Percentiles rank a stretch among this genome's conserved stretches.
These are phyloP conservation scores for Verticillium longisporum DNA, from an alignment of 2,329 filamentous ascomycete species.

Conservation along the genomic window DNA sequence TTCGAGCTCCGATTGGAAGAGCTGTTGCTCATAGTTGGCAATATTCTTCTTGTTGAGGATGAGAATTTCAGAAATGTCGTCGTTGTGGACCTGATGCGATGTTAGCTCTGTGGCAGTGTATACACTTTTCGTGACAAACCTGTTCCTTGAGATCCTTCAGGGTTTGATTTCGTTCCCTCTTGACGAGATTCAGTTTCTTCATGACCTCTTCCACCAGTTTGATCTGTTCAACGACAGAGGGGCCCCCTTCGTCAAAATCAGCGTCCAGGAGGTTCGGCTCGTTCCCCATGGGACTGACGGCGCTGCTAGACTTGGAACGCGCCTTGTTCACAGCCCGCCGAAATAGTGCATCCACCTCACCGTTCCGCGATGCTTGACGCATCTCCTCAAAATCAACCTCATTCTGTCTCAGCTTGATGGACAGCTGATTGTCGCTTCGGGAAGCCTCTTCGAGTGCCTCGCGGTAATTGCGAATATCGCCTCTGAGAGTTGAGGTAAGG, in stretches of 20 bases:
- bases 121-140: conserved; percentile 41
- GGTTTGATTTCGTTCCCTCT: conserved; percentile 84
- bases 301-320: conserved; percentile 56
- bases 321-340: conserved; percentile 79
- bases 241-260: conserved; percentile 75
- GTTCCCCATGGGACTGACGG: conserved; percentile 49
- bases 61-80: conserved; percentile 94
- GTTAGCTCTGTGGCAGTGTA: conserved; percentile 11
- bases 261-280: conserved; percentile 85
- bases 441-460: conserved; percentile 86
- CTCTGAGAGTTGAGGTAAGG: conserved; percentile 78
- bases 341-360: conserved; percentile 83
- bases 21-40: conserved; percentile 80
- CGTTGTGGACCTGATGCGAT: conserved; percentile 68
- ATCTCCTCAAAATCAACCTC: conserved; percentile 92
- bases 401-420: conserved; percentile 76
- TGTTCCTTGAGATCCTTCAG: conserved; percentile 97
- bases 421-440: conserved; percentile 77
- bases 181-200: conserved; percentile 85
- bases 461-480: conserved; percentile 80
- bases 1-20: conserved; percentile 95
- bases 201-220: conserved; percentile 80
- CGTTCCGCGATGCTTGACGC: conserved; percentile 78
- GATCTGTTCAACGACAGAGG: conserved; percentile 85
- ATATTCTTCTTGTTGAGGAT: conserved; percentile 98